Conservation (phyloP, 257 asterid species). For the Fraxinus anomala region DNA sequence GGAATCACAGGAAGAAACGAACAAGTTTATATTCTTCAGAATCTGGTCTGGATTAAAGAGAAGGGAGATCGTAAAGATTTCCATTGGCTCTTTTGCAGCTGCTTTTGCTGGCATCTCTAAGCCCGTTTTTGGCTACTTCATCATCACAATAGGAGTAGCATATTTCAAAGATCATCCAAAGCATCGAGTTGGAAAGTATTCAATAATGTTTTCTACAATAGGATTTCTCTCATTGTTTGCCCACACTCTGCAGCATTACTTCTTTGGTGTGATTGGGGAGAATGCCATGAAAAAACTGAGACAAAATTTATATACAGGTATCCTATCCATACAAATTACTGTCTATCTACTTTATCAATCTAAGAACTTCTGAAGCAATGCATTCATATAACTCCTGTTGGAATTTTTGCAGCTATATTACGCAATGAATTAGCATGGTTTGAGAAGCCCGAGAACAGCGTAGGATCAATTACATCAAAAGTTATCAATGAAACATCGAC, state of each 20-base stretch:
- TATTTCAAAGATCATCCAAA: constrained; percentile 51
- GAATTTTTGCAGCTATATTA: constrained; percentile 53
- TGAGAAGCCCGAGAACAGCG: constrained; percentile 68
- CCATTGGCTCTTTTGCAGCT: constrained; percentile 65
- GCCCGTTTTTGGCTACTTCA: constrained; percentile 78
- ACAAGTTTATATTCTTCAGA: constrained; percentile 58
- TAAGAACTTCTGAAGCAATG: constrained; percentile 8
- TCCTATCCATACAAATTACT: constrained; percentile 3
- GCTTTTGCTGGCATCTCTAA: constrained; percentile 79
- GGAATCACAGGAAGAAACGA: constrained; percentile 34
- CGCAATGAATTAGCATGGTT: constrained; percentile 79
- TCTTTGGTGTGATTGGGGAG: constrained; percentile 76
- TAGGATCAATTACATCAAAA: constrained; percentile 69
- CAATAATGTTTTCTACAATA: constrained; percentile 55
- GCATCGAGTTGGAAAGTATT: constrained; percentile 56
- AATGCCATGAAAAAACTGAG: constrained; percentile 73
- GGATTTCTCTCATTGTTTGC: constrained; percentile 70
- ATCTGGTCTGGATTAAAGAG: constrained; percentile 65
- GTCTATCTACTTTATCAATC: constrained; percentile 19
- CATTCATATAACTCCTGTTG: constrained; percentile 11
- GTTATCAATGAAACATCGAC: constrained; percentile 71
- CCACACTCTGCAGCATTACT: constrained; percentile 76
- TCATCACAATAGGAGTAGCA: constrained; percentile 84
- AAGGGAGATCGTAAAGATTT: constrained; percentile 50
- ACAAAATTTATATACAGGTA: constrained; percentile 70